Base-by-base conservation (phyloP, 805 yeast species). In the Candida nanaspora region DNA sequence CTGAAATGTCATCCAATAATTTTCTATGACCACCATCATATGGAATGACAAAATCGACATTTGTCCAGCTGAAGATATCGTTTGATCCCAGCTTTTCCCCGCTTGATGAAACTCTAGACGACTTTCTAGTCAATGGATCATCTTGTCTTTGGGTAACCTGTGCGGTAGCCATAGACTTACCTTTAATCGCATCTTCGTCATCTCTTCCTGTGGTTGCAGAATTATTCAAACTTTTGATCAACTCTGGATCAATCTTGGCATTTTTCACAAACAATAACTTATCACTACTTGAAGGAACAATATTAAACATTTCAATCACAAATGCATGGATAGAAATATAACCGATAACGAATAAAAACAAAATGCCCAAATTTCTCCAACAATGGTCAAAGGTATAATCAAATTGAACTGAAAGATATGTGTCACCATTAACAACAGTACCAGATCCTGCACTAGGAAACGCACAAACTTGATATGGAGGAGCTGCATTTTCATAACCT, bases 331-430 rank as follows among this genome's bases (percentile, higher is more conserved):
- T 44, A 4, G 37, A 21, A 27, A 72, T 46, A 55, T 69, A 69
- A 45, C 71, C 67, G 11, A 69, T 32, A 30, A 65, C 55, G 49
- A 66, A 72, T 6, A 56, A 72, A 49, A 71, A 44, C 40, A 66
- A 41, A 43, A 74, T 69, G 43, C 80, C 95, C 43, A 82, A 69
- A 57, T 86, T 83, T 66, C 95, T 78, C 95, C 95, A 86, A 37
- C 74, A 70, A 59, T 86, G 86, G 15, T 59, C 46, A 52, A 70
- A 76, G 18, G 55, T 54, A 64, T 80, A 86, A 31, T 60, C 55
- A 59, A 60, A 86, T 9, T 78, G 57, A 4, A 50, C 51, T 4
- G 46, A 45, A 11, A 78, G 41, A 49, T 76, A 80, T 15, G 56
- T 54, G 41, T 72, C 75, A 55, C 86, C 86, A 45, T 56, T 55